Evolutionary conservation across 1,139 yeast genomes (phyloP).

Genomic region (Candida albicans): DNA sequence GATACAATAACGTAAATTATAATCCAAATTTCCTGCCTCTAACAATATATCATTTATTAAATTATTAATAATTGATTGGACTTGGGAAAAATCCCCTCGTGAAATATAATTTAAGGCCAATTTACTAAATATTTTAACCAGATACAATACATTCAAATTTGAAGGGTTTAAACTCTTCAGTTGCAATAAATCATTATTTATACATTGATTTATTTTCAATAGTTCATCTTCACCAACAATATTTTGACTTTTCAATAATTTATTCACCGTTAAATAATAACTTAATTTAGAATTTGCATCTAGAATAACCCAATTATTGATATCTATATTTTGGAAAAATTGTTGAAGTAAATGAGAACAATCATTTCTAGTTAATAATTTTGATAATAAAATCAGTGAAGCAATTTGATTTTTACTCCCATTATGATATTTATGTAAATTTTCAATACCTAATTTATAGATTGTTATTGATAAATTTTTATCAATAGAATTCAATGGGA

Average conservation of each 20-base stretch:
- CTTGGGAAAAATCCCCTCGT: conserved; percentile 17
- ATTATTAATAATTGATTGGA: conserved; percentile 29
- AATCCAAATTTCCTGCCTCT: conserved; percentile 26
- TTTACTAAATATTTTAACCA: conserved; percentile 37
- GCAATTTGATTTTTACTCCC: conserved; percentile 33
- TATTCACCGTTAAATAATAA: conserved; percentile 39
- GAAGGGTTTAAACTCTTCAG: conserved; percentile 14
- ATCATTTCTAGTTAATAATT: conserved; percentile 39
- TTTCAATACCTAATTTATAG: conserved; percentile 28
- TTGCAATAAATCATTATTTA: conserved; percentile 10
- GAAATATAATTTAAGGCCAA: conserved; percentile 22
- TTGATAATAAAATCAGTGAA: conserved; percentile 37
- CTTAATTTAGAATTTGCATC: conserved; percentile 29
- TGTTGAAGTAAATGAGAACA: conserved; percentile 16
- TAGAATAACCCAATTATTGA: conserved; percentile 17
- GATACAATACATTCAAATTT: conserved; percentile 27
- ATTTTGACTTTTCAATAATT: conserved; percentile 29
- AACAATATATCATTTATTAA: conserved; percentile 31
- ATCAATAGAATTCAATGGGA: conserved; percentile 49
- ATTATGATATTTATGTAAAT: conserved; percentile 25
- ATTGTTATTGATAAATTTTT: conserved; percentile 34
- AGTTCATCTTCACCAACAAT: conserved; percentile 13
- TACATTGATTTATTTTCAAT: conserved; percentile 19
- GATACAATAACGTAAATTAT: conserved; percentile 34
- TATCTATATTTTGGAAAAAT: conserved; percentile 18